Evolutionary conservation across 208 protist species (phyloP).

Genomic region (Acanthamoeba triangularis): DNA sequence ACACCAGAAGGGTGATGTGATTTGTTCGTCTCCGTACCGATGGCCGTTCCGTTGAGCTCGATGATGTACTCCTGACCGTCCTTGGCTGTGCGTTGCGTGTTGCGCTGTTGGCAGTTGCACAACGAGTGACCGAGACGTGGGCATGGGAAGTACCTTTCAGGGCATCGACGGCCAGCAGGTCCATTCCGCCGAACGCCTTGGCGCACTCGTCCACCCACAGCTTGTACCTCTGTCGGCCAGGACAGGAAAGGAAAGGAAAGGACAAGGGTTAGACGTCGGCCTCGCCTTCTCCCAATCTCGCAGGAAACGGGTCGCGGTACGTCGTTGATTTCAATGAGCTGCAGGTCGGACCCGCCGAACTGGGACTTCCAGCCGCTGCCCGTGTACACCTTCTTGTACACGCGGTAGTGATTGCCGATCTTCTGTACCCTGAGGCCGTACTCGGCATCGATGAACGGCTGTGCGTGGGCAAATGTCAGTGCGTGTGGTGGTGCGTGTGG

Average conservation of each 20-base stretch:
- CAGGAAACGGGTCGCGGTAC: not conserved
- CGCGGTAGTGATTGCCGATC: slow-evolving; percentile 5
- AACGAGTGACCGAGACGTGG: not conserved
- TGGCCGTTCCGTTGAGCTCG: slow-evolving; percentile 68
- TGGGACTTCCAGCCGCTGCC: slow-evolving; percentile 74
- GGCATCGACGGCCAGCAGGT: not conserved
- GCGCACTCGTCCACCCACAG: slow-evolving; percentile 33
- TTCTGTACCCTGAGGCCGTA: slow-evolving; percentile 62
- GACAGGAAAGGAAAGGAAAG: not conserved
- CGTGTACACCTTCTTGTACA: slow-evolving; percentile 65
- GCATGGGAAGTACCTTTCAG: not conserved
- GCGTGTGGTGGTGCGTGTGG: not conserved
- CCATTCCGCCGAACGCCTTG: slow-evolving; percentile 5
- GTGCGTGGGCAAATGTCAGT: not conserved
- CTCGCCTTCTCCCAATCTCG: not conserved
- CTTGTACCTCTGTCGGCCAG: slow-evolving; percentile 3
- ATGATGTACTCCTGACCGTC: slow-evolving; percentile 74
- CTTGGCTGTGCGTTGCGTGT: not conserved
- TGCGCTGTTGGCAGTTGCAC: not conserved
- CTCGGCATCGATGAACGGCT: slow-evolving; percentile 64
- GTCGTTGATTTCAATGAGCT: slow-evolving; percentile 35
- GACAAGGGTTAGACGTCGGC: not conserved
- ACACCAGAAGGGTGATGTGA: not conserved
- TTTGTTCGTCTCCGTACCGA: not conserved
- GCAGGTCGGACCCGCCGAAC: slow-evolving; percentile 62